Base-by-base conservation (phyloP, 1,284 basidiomycete genomes). In the Vanrija humicola region DNA sequence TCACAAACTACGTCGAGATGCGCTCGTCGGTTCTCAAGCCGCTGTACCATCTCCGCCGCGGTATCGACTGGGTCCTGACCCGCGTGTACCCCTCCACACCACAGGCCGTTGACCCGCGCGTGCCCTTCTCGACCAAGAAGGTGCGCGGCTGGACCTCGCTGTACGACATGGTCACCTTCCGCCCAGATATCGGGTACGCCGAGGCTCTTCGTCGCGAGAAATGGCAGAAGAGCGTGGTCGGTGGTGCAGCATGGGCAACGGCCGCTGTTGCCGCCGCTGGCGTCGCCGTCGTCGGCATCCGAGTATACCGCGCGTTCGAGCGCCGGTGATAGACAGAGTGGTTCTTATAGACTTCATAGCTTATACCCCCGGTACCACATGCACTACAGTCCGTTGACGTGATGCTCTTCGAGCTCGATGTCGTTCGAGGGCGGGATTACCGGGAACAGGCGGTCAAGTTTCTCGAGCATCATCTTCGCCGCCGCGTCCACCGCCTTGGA, bases 1-100 rank as follows among this genome's bases (percentile, higher is more conserved):
- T 94, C 85, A 82, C 87, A 64, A 98, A 98, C 79, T 98, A 97
- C 76, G 82, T 86, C 66, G 94, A 97, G 77, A 98, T 98, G 95
- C 85, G 91, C 58, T 89, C 94, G 72, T 82, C 85, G 55, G 94
- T 98, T 59, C 87, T 90, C 26, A 90, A 87, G 39, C 85, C 86
- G 42, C 72, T 83, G 46, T 94, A 93, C 79, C 81, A 88, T 54
- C 79, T 94, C 67, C 86, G 86, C 68, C 89, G 91, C 75, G 80
- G 83, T 44, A 74, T 98, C 57, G 93, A 98, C 78, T 69, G 65
- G 12, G 40, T 79, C 48, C 68, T 83, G n/a, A 76, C 86, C 81
- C 59, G 59, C 64, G 53, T 89, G 52, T 78, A 92, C 59, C 89
- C 86, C 68, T 59, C 64, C 8, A 46, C 26, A 2, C 78, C 82